A percentile compares a stretch with the other conserved stretches of the same genome.
phyloP scores from a whole-genome alignment of 2,329 filamentous ascomycete genomes.

The Nigrospora oryzae region DNA sequence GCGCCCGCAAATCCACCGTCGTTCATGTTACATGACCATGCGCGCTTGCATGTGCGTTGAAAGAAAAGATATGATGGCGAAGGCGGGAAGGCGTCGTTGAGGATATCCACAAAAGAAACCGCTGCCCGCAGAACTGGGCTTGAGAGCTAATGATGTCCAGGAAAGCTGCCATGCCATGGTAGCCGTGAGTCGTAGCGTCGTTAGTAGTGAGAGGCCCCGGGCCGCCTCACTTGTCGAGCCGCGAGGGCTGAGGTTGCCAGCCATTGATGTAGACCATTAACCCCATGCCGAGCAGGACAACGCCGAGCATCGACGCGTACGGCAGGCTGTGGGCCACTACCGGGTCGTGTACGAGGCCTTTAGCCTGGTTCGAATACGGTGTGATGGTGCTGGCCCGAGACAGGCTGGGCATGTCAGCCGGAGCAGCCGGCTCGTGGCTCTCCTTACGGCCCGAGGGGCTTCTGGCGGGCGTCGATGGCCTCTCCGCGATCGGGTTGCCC shows the following conservation, averaged over 20 bases:
- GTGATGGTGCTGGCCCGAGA: constrained; percentile 43
- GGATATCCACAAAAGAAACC: constrained; percentile 2
- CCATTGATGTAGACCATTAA: constrained; percentile 83
- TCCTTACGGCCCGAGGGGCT: constrained; percentile 15
- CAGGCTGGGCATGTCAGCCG: constrained; percentile 30
- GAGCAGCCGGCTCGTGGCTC: constrained; percentile 17
- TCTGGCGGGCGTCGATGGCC: constrained; percentile 7
- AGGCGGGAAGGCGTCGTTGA: neutral
- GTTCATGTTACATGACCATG: neutral
- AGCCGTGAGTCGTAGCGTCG: neutral
- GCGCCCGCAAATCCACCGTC: constrained; percentile 1
- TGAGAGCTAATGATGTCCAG: too few relatives aligned
- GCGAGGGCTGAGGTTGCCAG: constrained; percentile 34
- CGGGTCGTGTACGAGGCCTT: constrained; percentile 31
- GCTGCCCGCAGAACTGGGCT: neutral
- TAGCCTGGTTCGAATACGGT: constrained; percentile 29
- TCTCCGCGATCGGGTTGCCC: constrained; percentile 9
- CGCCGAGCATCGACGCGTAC: constrained; percentile 75
- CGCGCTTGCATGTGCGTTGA: neutral
- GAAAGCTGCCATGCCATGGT: neutral
- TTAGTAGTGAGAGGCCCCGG: neutral
- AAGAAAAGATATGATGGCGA: neutral
- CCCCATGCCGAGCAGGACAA: constrained; percentile 73
- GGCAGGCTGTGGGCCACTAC: constrained; percentile 52
- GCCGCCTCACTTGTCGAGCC: neutral